Percentiles rank a stretch among this genome's conserved stretches.
Conservation (phyloP, 1,139 yeast genomes). For the Geotrichum citri-aurantii region DNA sequence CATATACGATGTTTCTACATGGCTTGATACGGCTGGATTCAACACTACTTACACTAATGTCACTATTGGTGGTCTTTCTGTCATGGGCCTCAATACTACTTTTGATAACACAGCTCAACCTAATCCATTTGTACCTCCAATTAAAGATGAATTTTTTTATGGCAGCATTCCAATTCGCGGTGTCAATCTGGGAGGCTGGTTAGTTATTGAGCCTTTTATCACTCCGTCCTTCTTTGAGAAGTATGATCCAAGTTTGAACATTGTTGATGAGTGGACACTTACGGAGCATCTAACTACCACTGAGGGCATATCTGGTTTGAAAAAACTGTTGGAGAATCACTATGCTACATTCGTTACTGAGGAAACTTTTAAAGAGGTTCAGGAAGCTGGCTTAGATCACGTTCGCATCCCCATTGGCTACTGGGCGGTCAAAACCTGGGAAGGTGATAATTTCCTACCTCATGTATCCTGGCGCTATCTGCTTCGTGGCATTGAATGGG, state of each 20-base stretch:
- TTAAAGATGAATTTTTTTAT: slow-evolving; percentile 41
- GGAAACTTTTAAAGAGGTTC: slow-evolving; percentile 55
- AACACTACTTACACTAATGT: slow-evolving; percentile 35
- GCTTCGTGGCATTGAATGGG: slow-evolving; percentile 75
- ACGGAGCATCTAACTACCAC: slow-evolving; percentile 41
- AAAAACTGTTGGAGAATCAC: slow-evolving; percentile 47
- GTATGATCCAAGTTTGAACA: slow-evolving; percentile 24
- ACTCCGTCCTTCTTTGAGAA: slow-evolving; percentile 72
- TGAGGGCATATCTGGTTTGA: slow-evolving; percentile 43
- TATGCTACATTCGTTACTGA: slow-evolving; percentile 74
- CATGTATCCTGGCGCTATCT: slow-evolving; percentile 73
- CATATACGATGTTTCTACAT: slow-evolving; percentile 32
- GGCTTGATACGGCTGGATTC: slow-evolving; percentile 34
- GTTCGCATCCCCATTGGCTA: slow-evolving; percentile 93
- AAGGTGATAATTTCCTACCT: slow-evolving; percentile 71
- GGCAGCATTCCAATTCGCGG: slow-evolving; percentile 54
- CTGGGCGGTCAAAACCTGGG: slow-evolving; percentile 75
- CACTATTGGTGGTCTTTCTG: slow-evolving; percentile 34
- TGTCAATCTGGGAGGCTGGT: slow-evolving; percentile 89
- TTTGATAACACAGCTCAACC: slow-evolving; percentile 32
- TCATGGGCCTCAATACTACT: slow-evolving; percentile 36
- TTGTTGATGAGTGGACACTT: slow-evolving; percentile 36
- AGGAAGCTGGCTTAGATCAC: slow-evolving; percentile 65
- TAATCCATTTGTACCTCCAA: slow-evolving; percentile 30
- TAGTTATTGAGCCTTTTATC: slow-evolving; percentile 74